Evolutionary conservation across 2,329 filamentous ascomycete species (phyloP), one percentile per base, ranked within the genome.

Genomic region (Aspergillus felis): DNA sequence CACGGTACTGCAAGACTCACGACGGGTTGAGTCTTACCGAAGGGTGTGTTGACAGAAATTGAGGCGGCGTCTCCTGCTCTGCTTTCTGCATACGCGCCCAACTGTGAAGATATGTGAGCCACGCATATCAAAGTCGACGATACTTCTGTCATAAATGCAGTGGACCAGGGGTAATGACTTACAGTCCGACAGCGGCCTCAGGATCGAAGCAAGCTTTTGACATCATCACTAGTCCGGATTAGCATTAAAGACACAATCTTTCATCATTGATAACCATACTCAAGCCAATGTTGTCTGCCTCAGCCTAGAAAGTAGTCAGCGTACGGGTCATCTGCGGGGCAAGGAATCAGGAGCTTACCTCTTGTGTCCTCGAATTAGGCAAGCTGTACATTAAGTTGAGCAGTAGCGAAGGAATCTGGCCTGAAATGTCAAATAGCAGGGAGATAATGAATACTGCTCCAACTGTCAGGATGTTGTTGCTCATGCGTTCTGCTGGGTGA

Each of bases 201-300:
- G 85, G 85, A 54, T 84, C 75, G 63, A 82, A 87, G 68, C 85
- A 87, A 41, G 79, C 80, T 67, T 84, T 77, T 1, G 84, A 79
- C 82, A 87, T 87, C 79, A 87, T 84, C 68, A 86, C 73, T 75
- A 61, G 50, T 9, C 27, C 10, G n/a, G 4, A 49, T 68, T 54
- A 74, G 65, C 27, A 38, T 22, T 1, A 14, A 12, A 50, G 1
- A 17, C 10, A 14, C 12, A 3, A 7, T 6, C 22, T 14, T 7
- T 38, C 14, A 17, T 38, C 1, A 12, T 7, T 14, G 6, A 7
- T 5, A 4, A 5, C 50, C 70, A 59, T 74, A 79, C 76, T 75
- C 49, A 86, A 67, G 1, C 85, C 85, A 35, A 87, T 86, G 54
- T 83, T 81, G 67, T 87, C 85, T 7, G 85, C 85, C 67, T 87